Evolutionary conservation across 1,139 yeast genomes (phyloP).

Genomic region (Tardiomyces digboiensis): DNA sequence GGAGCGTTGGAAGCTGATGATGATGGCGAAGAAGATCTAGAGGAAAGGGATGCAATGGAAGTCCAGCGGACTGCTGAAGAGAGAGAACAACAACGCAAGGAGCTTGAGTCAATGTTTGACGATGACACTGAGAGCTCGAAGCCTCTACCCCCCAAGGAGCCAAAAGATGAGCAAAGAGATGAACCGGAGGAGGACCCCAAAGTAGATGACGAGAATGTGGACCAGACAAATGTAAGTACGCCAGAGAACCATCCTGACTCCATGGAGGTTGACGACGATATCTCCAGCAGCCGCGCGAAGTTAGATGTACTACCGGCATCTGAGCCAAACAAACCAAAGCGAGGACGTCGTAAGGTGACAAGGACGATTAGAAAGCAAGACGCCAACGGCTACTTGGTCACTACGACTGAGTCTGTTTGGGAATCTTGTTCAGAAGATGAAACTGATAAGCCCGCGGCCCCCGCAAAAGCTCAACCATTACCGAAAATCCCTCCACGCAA

Average conservation of each 20-base stretch:
- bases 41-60: slow-evolving; percentile 4
- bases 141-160: no score
- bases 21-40: slow-evolving; percentile 5
- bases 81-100: not conserved
- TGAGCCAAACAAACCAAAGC: no score
- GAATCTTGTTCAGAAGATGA: slow-evolving; percentile 13
- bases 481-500: slow-evolving; percentile 5
- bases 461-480: slow-evolving; percentile 1
- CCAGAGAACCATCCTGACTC: no score
- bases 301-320: no score
- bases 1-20: slow-evolving; percentile 8
- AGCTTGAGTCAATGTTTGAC: not conserved
- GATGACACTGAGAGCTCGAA: not conserved
- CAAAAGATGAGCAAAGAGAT: no score
- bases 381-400: slow-evolving; percentile 11
- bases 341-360: not conserved
- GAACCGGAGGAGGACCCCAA: no score
- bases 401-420: slow-evolving; percentile 11
- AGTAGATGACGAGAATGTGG: no score
- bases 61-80: not conserved
- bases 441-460: not conserved
- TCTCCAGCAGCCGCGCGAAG: no score
- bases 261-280: no score
- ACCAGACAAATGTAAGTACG: no score
- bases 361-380: slow-evolving; percentile 6